A percentile compares a stretch with the other conserved stretches of the same genome.
phyloP scores from a whole-genome alignment of 371 early-diverging fungal genomes.

The Rhizopus sp. region DNA sequence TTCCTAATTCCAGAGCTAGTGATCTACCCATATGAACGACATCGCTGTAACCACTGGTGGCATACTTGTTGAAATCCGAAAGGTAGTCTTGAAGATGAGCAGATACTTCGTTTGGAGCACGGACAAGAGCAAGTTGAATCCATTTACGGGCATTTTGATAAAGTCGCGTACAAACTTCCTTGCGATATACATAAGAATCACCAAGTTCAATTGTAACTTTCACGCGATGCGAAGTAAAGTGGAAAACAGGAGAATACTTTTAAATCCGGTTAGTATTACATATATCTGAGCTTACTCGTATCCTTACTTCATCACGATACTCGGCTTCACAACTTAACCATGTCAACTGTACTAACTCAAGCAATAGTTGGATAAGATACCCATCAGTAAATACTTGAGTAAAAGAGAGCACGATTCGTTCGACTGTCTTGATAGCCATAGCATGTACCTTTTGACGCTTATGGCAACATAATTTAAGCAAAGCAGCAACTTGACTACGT shows the following conservation, averaged over 20 bases:
- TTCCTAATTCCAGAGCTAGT: conserved; percentile 76
- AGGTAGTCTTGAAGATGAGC: conserved; percentile 70
- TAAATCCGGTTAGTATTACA: not conserved
- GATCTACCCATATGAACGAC: conserved; percentile 72
- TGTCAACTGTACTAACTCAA: conserved; percentile 78
- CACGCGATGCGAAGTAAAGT: conserved; percentile 68
- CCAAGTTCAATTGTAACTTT: conserved; percentile 74
- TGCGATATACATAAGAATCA: conserved; percentile 77
- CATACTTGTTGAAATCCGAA: conserved; percentile 57
- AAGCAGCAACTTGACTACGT: conserved; percentile 57
- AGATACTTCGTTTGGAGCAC: conserved; percentile 61
- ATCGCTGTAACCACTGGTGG: conserved; percentile 51
- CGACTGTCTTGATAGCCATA: conserved; percentile 58
- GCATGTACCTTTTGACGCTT: conserved; percentile 70
- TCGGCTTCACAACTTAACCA: conserved; percentile 86
- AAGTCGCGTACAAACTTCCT: conserved; percentile 64
- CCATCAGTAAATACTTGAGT: conserved; percentile 77
- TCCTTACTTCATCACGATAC: conserved; percentile 63
- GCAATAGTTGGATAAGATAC: conserved; percentile 55
- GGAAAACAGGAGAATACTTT: conserved; percentile 72
- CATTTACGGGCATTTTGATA: conserved; percentile 70
- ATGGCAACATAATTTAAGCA: conserved; percentile 70
- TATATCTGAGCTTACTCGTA: not conserved
- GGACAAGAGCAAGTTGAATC: conserved; percentile 57
- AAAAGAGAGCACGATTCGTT: conserved; percentile 58